phyloP scores from a whole-genome alignment of 768 basidiomycete genomes.

The Russula ochroleuca region DNA sequence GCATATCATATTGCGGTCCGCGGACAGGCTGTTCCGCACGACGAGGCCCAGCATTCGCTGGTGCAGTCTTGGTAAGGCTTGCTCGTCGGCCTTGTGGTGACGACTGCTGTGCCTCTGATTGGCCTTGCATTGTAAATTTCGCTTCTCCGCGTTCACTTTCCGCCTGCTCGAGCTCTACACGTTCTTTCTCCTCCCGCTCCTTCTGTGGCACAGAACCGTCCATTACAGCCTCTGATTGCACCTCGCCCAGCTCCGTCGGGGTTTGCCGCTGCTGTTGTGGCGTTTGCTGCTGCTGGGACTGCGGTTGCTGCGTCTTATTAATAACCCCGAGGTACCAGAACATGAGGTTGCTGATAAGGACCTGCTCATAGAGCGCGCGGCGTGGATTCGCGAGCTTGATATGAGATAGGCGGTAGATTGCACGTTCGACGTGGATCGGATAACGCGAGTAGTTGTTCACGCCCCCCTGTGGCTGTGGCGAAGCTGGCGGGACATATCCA shows the following conservation, averaged over 20 bases:
- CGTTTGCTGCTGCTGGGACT: constrained; percentile 23
- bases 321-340: constrained; percentile 99
- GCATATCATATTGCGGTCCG: constrained; percentile 90
- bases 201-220: constrained; percentile 21
- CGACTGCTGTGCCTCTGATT: constrained; percentile 33
- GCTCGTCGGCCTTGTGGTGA: constrained; percentile 43
- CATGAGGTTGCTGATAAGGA: constrained; percentile 88
- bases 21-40: constrained; percentile 83
- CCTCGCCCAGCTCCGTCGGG: constrained; percentile 29
- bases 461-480: constrained; percentile 48
- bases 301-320: constrained; percentile 72
- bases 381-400: constrained; percentile 98
- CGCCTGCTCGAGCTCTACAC: constrained; percentile 33
- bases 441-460: constrained; percentile 62
- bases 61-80: constrained; percentile 63
- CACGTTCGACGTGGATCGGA: constrained; percentile 97
- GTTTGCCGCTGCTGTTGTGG: constrained; percentile 10
- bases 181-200: constrained; percentile 37
- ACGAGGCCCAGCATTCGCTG: constrained; percentile 46
- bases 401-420: constrained; percentile 94
- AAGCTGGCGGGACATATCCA: constrained; percentile 53
- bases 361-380: constrained; percentile 95
- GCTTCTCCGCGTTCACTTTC: constrained; percentile 41
- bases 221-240: constrained; percentile 22
- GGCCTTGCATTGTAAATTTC: constrained; percentile 32